Conservation (phyloP, 2,329 filamentous ascomycete species). For the Alternaria ventricosa region DNA sequence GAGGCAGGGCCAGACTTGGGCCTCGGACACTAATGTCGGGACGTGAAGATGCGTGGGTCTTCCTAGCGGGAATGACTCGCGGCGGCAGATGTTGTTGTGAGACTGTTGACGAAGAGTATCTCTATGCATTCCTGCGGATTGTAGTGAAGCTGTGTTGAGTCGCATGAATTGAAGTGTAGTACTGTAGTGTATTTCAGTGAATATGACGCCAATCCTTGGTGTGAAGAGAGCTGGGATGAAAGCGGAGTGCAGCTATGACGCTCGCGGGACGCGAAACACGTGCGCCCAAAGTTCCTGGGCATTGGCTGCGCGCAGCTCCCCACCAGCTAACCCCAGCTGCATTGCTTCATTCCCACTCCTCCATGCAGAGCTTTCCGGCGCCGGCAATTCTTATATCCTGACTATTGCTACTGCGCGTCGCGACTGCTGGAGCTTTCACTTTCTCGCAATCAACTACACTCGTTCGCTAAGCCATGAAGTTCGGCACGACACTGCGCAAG, state of each 20-base stretch:
- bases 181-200: too few relatives aligned
- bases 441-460: background rate
- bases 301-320: constrained; percentile 15
- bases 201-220: too few relatives aligned
- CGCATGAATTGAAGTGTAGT: background rate
- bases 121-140: too few relatives aligned
- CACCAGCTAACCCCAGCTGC: constrained; percentile 10
- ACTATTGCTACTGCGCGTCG: constrained; percentile 6
- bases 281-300: constrained; percentile 12
- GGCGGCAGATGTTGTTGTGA: background rate
- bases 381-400: background rate
- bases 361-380: constrained; percentile 18
- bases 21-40: constrained; percentile 9
- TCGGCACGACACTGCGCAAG: constrained; percentile 84
- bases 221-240: background rate
- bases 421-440: constrained; percentile 14
- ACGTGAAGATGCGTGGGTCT: constrained; percentile 8
- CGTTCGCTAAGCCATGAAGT: constrained; percentile 71
- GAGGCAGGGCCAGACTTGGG: background rate
- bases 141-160: too few relatives aligned
- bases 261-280: constrained; percentile 11
- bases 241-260: constrained; percentile 14
- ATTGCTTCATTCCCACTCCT: background rate
- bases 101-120: background rate
- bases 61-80: constrained; percentile 12